Base-by-base conservation (phyloP, 108 stramenopile genomes). In the Nannochloropsis gaditana region DNA sequence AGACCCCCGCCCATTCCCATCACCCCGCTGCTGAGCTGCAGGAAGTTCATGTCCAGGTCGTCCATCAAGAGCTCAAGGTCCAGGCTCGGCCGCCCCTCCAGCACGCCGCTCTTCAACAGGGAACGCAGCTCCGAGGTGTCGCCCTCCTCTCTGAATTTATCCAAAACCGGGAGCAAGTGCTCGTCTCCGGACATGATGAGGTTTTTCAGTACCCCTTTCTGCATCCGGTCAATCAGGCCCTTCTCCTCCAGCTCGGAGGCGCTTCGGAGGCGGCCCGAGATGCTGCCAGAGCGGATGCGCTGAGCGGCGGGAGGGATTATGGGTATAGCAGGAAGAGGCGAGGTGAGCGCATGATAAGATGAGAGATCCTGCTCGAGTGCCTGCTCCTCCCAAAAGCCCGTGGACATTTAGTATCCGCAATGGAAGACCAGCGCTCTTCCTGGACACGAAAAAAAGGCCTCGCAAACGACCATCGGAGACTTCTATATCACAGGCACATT, bases 151-250 rank as follows among this genome's bases (percentile, higher is more conserved):
- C 86, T 90, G 42, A 73, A 73, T 73, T 45, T 87, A 19, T 91
- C 88, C 21, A 92, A 87, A 45, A 87, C 86, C 21, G 85, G 11
- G 47, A 90, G 91, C 44, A 92, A 85, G 44, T 83, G 45, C n/a
- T 88, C 43, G 86, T 91, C 91, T 9, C 91, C 91, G 79, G 87
- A 79, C 44, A 92, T 92, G 44, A 92, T 92, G 44, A 91, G 82
- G 31, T 92, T 91, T 82, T 92, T 92, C 45, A 92, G 88, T 11
- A 90, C 81, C 17, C 91, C 91, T 83, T 92, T 91, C 82, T 91
- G 87, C 43, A 81, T 88, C 88, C 90, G 91, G 88, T 91, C 91
- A 43, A 92, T 90, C 10, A 90, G n/a, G 47, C 90, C 91, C 82
- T 86, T 47, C 82, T 92, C 91, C 44, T 90, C 90, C 83, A 92